A percentile compares a stretch with the other conserved stretches of the same genome.
Evolutionary conservation across 2,329 filamentous ascomycete genomes (phyloP).

Genomic region (Fusarium vanettenii): DNA sequence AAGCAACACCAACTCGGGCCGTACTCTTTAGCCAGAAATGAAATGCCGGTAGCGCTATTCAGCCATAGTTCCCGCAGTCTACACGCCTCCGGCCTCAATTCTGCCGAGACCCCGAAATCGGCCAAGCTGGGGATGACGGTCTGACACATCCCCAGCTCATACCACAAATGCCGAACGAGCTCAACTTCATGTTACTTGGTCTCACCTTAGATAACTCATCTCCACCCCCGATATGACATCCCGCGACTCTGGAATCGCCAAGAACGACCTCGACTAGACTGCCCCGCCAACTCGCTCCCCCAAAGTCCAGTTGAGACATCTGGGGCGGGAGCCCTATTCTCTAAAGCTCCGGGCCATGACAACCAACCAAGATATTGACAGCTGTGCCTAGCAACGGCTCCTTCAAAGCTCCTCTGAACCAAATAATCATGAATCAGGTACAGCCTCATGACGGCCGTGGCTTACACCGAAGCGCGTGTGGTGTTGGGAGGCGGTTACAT

Average conservation of each 20-base stretch:
- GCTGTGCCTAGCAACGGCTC: slow-evolving; percentile 10
- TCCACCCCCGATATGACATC: slow-evolving; percentile 19
- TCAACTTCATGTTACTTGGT: slow-evolving; percentile 7
- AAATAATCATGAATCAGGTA: not conserved
- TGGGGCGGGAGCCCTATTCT: not conserved
- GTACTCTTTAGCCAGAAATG: not conserved
- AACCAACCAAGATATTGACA: slow-evolving; percentile 8
- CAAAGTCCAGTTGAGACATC: slow-evolving; percentile 24
- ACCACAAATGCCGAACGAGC: not conserved
- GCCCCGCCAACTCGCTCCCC: slow-evolving; percentile 20
- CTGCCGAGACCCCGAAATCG: slow-evolving; percentile 22
- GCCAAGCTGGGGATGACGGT: not conserved
- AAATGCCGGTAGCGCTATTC: not conserved
- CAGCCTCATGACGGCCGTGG: not conserved
- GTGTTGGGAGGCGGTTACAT: not conserved
- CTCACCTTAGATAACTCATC: slow-evolving; percentile 15
- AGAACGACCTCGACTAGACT: slow-evolving; percentile 5
- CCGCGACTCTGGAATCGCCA: slow-evolving; percentile 24
- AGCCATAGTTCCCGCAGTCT: not conserved
- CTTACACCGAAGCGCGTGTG: not conserved
- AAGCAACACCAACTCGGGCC: not conserved
- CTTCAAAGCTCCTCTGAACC: not conserved
- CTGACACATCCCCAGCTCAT: slow-evolving; percentile 5
- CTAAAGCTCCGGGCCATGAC: slow-evolving; percentile 4
- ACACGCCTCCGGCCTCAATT: slow-evolving; percentile 6